These are phyloP conservation scores for Termitomyces sp. DNA, from an alignment of 768 basidiomycete genomes.

Conservation along the genomic window DNA sequence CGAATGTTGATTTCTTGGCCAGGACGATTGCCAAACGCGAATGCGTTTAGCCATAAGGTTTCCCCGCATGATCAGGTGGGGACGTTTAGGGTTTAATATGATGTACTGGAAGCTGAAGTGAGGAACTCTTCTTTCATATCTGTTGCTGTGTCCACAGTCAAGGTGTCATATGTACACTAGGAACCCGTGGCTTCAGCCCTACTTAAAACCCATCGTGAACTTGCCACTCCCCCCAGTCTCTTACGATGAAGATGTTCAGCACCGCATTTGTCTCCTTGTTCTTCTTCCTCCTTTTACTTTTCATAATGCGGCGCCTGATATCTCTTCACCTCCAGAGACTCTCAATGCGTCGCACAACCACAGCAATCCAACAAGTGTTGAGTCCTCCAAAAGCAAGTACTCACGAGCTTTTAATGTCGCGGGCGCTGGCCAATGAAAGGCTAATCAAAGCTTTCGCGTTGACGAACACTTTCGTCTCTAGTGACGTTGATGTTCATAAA, in stretches of 20 bases:
- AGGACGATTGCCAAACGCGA: background rate
- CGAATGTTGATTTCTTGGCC: background rate
- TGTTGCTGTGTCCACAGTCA: background rate
- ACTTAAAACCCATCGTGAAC: background rate
- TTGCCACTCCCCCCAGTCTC: background rate
- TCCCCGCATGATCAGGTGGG: background rate
- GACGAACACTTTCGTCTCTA: slow-evolving; percentile 51
- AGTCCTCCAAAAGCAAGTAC: slow-evolving; percentile 9
- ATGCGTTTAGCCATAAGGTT: background rate
- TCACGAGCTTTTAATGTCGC: slow-evolving; percentile 20
- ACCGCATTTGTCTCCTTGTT: background rate
- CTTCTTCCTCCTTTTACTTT: background rate
- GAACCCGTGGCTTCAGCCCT: background rate
- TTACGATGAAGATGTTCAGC: background rate
- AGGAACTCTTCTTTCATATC: background rate
- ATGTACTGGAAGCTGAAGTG: background rate
- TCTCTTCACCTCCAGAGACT: background rate
- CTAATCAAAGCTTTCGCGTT: slow-evolving; percentile 28
- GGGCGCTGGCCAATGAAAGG: slow-evolving; percentile 31
- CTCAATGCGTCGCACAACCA: background rate
- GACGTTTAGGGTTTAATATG: background rate
- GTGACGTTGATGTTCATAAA: slow-evolving; percentile 27
- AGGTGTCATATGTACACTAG: background rate
- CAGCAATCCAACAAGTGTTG: slow-evolving; percentile 3
- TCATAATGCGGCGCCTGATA: background rate